These are phyloP conservation scores for Phaeosphaeria sp. DNA, from an alignment of 2,329 filamentous ascomycete genomes.

Conservation along the genomic window DNA sequence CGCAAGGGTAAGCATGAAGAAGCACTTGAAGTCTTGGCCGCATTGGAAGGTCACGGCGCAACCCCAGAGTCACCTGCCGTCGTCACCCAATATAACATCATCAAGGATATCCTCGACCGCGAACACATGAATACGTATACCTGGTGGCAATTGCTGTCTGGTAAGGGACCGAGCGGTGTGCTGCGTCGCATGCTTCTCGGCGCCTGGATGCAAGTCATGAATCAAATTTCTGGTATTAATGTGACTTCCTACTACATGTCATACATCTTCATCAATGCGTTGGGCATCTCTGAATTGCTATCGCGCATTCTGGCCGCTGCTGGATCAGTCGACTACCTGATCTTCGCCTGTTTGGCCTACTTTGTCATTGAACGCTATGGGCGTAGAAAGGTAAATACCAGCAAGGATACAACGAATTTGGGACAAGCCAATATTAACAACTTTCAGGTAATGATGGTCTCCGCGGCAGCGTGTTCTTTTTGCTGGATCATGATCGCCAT, in stretches of 20 bases:
- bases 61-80: conserved; percentile 44
- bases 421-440: neutral
- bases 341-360: conserved; percentile 52
- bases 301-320: conserved; percentile 50
- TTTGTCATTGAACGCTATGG: conserved; percentile 59
- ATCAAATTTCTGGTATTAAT: conserved; percentile 49
- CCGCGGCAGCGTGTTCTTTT: conserved; percentile 55
- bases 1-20: conserved; percentile 59
- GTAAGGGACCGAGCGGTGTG: conserved; percentile 50
- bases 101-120: conserved; percentile 51
- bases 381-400: conserved; percentile 43
- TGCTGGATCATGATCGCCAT: conserved; percentile 59
- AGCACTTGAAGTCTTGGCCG: conserved; percentile 44
- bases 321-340: conserved; percentile 55
- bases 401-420: neutral
- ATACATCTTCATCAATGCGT: conserved; percentile 51
- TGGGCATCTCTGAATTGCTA: conserved; percentile 45
- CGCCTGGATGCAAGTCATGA: conserved; percentile 55
- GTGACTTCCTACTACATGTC: conserved; percentile 50
- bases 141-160: conserved; percentile 54
- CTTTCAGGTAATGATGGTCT: conserved; percentile 54
- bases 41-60: conserved; percentile 48
- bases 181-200: conserved; percentile 54
- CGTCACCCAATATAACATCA: conserved; percentile 45
- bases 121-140: conserved; percentile 54